Base-by-base conservation (phyloP, 2,329 filamentous ascomycete species). In the Penicillium thymicola region DNA sequence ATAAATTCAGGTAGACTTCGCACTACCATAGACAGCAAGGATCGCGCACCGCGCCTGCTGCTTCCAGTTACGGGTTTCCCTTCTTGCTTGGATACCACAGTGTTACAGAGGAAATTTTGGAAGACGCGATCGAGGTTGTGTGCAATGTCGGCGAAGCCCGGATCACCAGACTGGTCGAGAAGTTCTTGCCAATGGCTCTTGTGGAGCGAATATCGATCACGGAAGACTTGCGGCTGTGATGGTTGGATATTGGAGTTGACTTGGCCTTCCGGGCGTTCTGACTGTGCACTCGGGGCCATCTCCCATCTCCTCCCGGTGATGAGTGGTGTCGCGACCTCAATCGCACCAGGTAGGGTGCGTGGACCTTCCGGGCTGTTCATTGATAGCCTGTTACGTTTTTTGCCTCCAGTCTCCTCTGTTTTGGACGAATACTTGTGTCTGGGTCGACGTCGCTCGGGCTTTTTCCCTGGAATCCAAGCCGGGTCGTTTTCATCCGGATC, bases 321-420 rank as follows among this genome's bases (percentile, higher is more conserved):
- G 62, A 76, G 61, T 14, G 75, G 75, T 27, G 75, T 77, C 30
- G 74, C 72, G 41, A 77, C 68, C 44, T 75, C 70, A 56, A 77
- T 75, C 30, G 74, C 73, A 4, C 75, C 75, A 16, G 75, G 75
- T 14, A 75, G 59, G 23, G 67, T 70, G 50, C 65, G 72, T 40
- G 62, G 63, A 10, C 62, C 48, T 53, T 76, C 73, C 0, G 75
- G 74, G 41, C 74, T 76, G 38, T 65, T 66, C 27, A 74, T 61
- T 9, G 70, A 67, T 34, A 74, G 54, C 48, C 72, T 63, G 23
- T 60, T 65, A 40, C 68, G 69, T 45, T 58, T 63, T 44, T 63
- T 65, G 2, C 63, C 57, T 18, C 59, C 60, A 34, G 52, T 59
- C 16, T 58, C 60, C 53, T 71, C 67, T 10, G 61, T 66, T 14